Evolutionary conservation across 1,284 basidiomycete species (phyloP).

Genomic region (Leccinum laetum): DNA sequence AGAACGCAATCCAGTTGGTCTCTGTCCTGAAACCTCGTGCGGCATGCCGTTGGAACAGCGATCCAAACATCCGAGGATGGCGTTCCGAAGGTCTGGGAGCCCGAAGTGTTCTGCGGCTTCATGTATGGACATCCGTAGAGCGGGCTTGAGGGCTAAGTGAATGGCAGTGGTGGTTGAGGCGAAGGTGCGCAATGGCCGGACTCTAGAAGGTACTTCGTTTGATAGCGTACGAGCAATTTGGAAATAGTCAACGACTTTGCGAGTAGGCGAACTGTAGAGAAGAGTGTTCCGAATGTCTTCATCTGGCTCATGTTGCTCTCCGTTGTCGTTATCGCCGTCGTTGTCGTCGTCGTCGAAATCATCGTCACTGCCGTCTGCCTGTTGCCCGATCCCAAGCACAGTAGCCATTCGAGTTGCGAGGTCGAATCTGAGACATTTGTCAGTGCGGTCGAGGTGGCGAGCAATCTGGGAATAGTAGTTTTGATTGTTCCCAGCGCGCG

Average conservation of each 20-base stretch:
- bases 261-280: background rate
- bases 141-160: background rate
- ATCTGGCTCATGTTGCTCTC: background rate
- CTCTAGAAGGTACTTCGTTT: background rate
- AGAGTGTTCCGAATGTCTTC: background rate
- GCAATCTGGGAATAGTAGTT: no score
- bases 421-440: no score
- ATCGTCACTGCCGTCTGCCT: no score
- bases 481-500: no score
- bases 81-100: background rate
- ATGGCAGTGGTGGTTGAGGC: background rate
- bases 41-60: background rate
- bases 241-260: background rate
- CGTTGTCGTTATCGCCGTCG: no score
- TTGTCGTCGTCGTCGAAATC: no score
- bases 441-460: no score
- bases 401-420: no score
- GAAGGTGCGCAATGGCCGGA: background rate
- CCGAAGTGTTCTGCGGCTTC: background rate
- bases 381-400: no score
- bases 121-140: background rate
- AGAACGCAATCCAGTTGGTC: background rate
- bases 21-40: background rate
- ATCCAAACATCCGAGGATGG: background rate
- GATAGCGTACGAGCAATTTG: background rate